Evolutionary conservation across 352 stramenopile genomes (phyloP), one percentile per base, ranked within the genome.

Genomic region (Pythium phragmitis): DNA sequence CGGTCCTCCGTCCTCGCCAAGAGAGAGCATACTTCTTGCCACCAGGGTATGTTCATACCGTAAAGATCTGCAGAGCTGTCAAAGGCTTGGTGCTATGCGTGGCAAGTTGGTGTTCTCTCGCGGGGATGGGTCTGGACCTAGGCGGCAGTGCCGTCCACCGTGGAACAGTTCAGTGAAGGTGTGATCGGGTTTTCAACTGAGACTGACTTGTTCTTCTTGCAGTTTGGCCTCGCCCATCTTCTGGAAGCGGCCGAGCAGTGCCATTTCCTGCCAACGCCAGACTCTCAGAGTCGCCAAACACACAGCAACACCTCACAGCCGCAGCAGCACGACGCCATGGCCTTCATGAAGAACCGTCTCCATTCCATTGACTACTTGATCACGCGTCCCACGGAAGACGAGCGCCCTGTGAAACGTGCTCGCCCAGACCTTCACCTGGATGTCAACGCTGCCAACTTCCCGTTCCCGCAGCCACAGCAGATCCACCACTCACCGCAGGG

Each of bases 201-300:
- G 37, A 50, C 63, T 69, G 51, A 72, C 46, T 49, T 51, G 75
- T 14, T 51, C 8, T 8, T 37, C 47, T 37, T 59, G 33, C 49
- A 89, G 77, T 79, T 85, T 67, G 80, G 78, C 13, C 71, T 89
- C 42, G 77, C 58, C 11, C 76, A 85, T 19, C 72, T 89, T 26
- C 57, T 89, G 1, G 76, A 89, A 80, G 78, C 80, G 2, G 78
- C 76, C 8, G 70, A 89, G 67, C 78, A 89, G 39, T 74, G 67
- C 60, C 66, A 63, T 55, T 37, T 34, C 19, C 49, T 60, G 39
- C 47, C 17, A 19, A 58, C 37, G 33, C 60, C 49, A 47, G 61
- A 63, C 21, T 30, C 21, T 62, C 56, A 26, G 16, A 43, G 28
- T 34, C 53, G 56, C 13, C 43, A 33, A 16, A 23, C 34, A 1